Evolutionary conservation across 768 basidiomycete species (phyloP).

Genomic region (Amanita subjunquillea): DNA sequence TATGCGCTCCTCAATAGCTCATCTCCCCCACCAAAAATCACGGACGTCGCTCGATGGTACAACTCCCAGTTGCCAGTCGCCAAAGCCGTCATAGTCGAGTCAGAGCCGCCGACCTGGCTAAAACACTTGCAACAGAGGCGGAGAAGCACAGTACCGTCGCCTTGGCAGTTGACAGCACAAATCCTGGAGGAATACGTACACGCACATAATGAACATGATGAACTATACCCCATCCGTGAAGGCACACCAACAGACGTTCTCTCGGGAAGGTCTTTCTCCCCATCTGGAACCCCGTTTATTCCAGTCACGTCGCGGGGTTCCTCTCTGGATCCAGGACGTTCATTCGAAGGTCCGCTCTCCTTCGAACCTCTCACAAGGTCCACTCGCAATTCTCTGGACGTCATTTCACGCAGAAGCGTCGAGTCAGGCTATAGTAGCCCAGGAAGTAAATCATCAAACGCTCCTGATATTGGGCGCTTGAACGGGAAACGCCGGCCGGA

Average conservation of each 20-base stretch:
- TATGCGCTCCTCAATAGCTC: constrained; percentile 45
- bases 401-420: constrained; percentile 30
- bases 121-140: constrained; percentile 47
- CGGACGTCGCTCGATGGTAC: constrained; percentile 52
- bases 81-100: constrained; percentile 44
- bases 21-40: constrained; percentile 21
- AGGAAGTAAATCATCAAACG: constrained; percentile 22
- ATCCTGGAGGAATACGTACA: constrained; percentile 58
- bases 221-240: constrained; percentile 12
- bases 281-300: constrained; percentile 12
- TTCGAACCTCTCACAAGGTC: constrained; percentile 48
- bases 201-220: constrained; percentile 19
- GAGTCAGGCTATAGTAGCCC: constrained; percentile 36
- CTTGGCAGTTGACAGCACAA: constrained; percentile 59
- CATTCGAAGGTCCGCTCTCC: constrained; percentile 38
- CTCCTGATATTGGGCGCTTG: constrained; percentile 7
- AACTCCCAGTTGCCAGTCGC: constrained; percentile 34
- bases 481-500: constrained; percentile 12
- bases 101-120: constrained; percentile 68
- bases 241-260: constrained; percentile 13
- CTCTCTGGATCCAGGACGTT: constrained; percentile 28
- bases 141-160: constrained; percentile 26
- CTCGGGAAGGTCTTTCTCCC: constrained; percentile 11
- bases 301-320: constrained; percentile 19
- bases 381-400: constrained; percentile 34